Conservation (phyloP, 225 moss, liverwort and hornwort species). For the Polytrichum formosum region DNA sequence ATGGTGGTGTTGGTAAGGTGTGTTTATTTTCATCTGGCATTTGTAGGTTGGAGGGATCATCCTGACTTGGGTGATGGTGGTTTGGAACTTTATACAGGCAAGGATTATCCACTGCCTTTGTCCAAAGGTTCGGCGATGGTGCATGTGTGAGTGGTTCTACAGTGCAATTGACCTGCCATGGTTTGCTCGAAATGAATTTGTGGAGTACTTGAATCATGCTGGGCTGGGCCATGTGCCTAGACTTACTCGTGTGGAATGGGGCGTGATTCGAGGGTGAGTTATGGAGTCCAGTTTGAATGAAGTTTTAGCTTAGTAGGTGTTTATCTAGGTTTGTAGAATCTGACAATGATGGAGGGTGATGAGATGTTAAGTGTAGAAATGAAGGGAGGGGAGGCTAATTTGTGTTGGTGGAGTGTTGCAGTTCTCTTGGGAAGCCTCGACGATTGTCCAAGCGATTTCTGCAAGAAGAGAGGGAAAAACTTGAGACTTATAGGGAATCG, state of each 20-base stretch:
- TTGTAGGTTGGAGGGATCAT: too few relatives aligned
- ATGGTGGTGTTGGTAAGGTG: too few relatives aligned
- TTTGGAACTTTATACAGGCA: constrained; percentile 53
- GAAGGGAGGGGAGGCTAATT: not conserved
- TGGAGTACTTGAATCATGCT: constrained; percentile 99
- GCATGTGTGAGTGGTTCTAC: constrained; percentile 99
- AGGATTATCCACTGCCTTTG: constrained; percentile 92
- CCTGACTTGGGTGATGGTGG: too few relatives aligned
- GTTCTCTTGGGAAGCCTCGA: constrained; percentile 97
- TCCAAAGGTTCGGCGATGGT: constrained; percentile 93
- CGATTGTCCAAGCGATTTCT: constrained; percentile 85
- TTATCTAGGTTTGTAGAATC: too few relatives aligned
- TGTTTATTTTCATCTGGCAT: too few relatives aligned
- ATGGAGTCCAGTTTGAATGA: too few relatives aligned
- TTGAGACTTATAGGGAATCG: constrained; percentile 77
- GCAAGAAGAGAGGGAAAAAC: constrained; percentile 84
- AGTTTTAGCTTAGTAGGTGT: too few relatives aligned
- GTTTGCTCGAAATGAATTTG: constrained; percentile 99
- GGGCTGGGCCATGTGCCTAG: constrained; percentile 98
- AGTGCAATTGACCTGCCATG: constrained; percentile 99
- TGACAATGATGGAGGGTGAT: too few relatives aligned
- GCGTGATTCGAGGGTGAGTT: constrained; percentile 84
- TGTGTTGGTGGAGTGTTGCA: constrained; percentile 26
- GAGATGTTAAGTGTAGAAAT: too few relatives aligned
- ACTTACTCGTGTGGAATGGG: constrained; percentile 97